Evolutionary conservation across 2,329 filamentous ascomycete species (phyloP).

Genomic region (Calonectria naviculata): DNA sequence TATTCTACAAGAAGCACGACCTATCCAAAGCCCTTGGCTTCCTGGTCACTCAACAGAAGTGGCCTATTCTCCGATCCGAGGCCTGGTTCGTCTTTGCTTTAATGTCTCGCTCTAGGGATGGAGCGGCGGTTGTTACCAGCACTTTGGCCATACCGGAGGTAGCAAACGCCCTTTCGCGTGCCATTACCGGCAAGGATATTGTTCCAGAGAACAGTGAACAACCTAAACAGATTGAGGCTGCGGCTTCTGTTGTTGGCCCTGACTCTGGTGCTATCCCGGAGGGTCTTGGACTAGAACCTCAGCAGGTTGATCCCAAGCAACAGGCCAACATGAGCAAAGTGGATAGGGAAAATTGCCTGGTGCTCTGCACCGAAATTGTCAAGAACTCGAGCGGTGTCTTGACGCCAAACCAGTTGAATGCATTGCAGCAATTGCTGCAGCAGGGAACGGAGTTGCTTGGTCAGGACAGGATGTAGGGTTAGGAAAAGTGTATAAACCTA

Average conservation of each 20-base stretch:
- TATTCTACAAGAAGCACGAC: conserved; percentile 60
- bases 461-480: conserved; percentile 33
- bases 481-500: background rate
- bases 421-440: conserved; percentile 61
- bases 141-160: conserved; percentile 56
- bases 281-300: conserved; percentile 56
- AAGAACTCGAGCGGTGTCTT: conserved; percentile 55
- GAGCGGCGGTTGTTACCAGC: conserved; percentile 57
- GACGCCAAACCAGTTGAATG: conserved; percentile 48
- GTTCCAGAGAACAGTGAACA: conserved; percentile 20
- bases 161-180: conserved; percentile 56
- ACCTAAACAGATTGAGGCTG: conserved; percentile 32
- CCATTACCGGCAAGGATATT: conserved; percentile 58
- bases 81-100: conserved; percentile 72
- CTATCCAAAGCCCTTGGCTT: conserved; percentile 58
- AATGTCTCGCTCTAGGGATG: conserved; percentile 64
- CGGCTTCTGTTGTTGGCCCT: conserved; percentile 10
- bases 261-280: conserved; percentile 40
- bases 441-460: conserved; percentile 61
- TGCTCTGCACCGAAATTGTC: conserved; percentile 67
- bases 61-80: conserved; percentile 69
- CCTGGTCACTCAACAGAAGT: conserved; percentile 67
- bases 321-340: conserved; percentile 59
- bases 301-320: conserved; percentile 57
- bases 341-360: conserved; percentile 71